Base-by-base conservation (phyloP, 1,284 basidiomycete species). In the Boletus austroedulis region DNA sequence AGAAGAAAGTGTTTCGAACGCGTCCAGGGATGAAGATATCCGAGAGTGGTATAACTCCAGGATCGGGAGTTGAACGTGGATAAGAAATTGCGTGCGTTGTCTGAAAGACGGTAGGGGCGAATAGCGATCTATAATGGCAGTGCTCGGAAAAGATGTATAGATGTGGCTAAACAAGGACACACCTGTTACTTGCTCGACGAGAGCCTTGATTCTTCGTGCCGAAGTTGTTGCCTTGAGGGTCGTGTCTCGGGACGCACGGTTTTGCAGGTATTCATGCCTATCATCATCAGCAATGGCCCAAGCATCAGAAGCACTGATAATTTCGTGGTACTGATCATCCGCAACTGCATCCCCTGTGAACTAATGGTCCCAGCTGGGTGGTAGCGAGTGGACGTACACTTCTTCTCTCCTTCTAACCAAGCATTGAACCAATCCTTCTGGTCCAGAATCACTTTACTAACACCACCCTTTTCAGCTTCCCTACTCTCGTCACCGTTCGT, bases 141-240 rank as follows among this genome's bases (percentile, higher is more conserved):
- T 28, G 5, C 23, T 46, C 24, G 9, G n/a, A 52, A 52, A 59
- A 59, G 12, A 28, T 24, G 44, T 56, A 57, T 11, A 44, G 28
- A 57, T 21, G 41, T 50, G 8, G 21, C n/a, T 40, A 26, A 23
- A 19, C 26, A 59, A 54, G 15, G 68, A 60, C 78, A 41, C 59
- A 90, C 92, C 90, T 56, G 94, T 94, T 55, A 96, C 85, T 73
- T 94, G 92, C 66, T 95, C 91, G 11, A 94, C 78, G 28, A 97
- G 78, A n/a, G 87, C 84, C 66, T 89, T 90, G 55, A 96, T 76
- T 64, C 89, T 82, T 28, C 94, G 78, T 1, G 94, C 87, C 10
- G 92, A 94, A 62, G 86, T 84, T 0, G 94, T 95, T 5, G 89
- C 80, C 59, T 81, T 82, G 48, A 85, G 70, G 49, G 81, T 82